These are phyloP conservation scores for Kluyveromyces wickerhamii DNA, from an alignment of 805 yeast species.

Conservation along the genomic window DNA sequence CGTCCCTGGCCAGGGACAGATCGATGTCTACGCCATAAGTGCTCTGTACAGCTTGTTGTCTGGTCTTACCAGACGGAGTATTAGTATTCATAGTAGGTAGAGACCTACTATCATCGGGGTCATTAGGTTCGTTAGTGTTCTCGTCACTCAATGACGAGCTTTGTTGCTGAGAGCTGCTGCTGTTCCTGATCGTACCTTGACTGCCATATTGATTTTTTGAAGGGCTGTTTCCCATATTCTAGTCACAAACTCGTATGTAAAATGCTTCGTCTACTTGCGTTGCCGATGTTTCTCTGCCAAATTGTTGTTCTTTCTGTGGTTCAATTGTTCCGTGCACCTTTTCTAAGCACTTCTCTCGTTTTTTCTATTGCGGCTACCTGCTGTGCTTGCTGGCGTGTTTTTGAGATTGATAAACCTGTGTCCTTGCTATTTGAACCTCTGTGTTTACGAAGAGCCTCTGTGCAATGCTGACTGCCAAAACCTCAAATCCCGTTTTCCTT, in stretches of 20 bases:
- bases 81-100: constrained; percentile 30
- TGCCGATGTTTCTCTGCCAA: no score
- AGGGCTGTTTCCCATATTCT: constrained; percentile 59
- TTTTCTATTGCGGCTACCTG: no score
- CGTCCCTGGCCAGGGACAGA: constrained; percentile 29
- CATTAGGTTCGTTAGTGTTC: constrained; percentile 33
- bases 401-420: no score
- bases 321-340: no score
- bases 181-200: constrained; percentile 30
- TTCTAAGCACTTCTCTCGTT: no score
- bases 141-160: constrained; percentile 23
- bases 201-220: constrained; percentile 35
- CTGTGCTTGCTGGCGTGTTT: no score
- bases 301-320: no score
- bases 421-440: no score
- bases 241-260: not conserved
- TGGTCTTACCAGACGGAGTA: constrained; percentile 6
- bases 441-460: no score
- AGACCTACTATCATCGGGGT: constrained; percentile 42
- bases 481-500: no score
- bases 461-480: no score
- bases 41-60: constrained; percentile 8
- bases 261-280: no score
- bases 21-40: constrained; percentile 29
- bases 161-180: constrained; percentile 20